These are phyloP conservation scores for Aureobasidium sp. DNA, from an alignment of 2,329 filamentous ascomycete species.

Conservation along the genomic window DNA sequence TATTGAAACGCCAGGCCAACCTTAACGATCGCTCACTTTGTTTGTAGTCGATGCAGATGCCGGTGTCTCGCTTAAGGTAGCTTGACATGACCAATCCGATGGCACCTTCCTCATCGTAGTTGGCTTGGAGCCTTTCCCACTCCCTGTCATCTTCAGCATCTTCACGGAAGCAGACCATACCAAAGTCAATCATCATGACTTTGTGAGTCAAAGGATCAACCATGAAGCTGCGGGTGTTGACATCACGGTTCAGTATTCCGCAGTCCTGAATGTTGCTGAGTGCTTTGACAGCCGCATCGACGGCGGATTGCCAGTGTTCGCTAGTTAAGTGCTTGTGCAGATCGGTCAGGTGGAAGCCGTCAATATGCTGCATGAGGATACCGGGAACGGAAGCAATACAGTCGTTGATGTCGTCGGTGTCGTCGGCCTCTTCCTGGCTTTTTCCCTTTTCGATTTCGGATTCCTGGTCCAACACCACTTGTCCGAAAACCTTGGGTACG, in stretches of 20 bases:
- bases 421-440: too few species aligned
- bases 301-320: not conserved
- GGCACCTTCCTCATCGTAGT: not conserved
- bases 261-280: not conserved
- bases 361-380: not conserved
- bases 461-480: not conserved
- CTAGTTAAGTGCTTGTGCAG: not conserved
- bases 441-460: too few species aligned
- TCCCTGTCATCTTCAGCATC: not conserved
- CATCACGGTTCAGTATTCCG: not conserved
- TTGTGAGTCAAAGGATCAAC: not conserved
- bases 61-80: not conserved
- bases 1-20: not conserved
- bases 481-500: not conserved
- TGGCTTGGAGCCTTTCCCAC: not conserved
- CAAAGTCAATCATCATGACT: conserved; percentile 2
- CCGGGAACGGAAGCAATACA: not conserved
- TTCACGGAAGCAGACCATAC: not conserved
- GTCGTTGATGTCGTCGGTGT: not conserved
- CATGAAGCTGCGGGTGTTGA: not conserved
- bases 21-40: not conserved
- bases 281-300: not conserved
- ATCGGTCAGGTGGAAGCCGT: not conserved
- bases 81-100: not conserved
- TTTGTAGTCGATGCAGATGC: not conserved